These are phyloP conservation scores for Globisporangium spiculum DNA, from an alignment of 352 stramenopile genomes.

Conservation along the genomic window DNA sequence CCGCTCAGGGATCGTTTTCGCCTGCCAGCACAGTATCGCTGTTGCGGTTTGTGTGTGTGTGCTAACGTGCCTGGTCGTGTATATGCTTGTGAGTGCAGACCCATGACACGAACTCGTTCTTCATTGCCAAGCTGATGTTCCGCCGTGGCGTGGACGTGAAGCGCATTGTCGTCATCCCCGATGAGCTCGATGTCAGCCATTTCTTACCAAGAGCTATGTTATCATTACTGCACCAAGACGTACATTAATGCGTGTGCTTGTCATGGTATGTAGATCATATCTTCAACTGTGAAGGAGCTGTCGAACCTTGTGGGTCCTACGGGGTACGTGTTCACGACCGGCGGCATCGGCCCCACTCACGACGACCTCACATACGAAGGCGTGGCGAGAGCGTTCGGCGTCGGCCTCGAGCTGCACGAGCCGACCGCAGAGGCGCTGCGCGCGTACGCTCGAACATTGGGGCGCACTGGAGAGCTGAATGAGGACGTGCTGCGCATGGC, in stretches of 20 bases:
- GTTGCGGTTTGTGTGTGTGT: no score
- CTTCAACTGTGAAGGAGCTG: conserved; percentile 67
- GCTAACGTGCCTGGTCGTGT: background rate
- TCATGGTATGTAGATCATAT: conserved; percentile 42
- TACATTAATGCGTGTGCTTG: background rate
- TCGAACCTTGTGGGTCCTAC: conserved; percentile 68
- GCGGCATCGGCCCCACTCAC: conserved; percentile 81
- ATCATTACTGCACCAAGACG: background rate
- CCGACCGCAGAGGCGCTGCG: conserved; percentile 53
- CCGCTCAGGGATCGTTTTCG: background rate
- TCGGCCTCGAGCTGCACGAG: conserved; percentile 63
- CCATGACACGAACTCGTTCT: conserved; percentile 85
- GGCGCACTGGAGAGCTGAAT: conserved; percentile 40
- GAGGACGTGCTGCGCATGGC: conserved; percentile 74
- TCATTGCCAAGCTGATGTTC: conserved; percentile 81
- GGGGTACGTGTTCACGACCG: conserved; percentile 86
- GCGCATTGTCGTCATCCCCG: conserved; percentile 75
- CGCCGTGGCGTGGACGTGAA: conserved; percentile 72
- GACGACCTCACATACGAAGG: conserved; percentile 88
- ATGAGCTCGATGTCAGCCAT: conserved; percentile 57
- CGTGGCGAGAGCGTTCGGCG: conserved; percentile 72
- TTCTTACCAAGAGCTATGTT: background rate
- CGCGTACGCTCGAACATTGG: conserved; percentile 34
- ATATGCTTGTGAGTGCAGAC: conserved; percentile 34
- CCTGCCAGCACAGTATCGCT: background rate